phyloP scores from a whole-genome alignment of 495 filamentous ascomycete genomes.

The Endocarpon pusillum region DNA sequence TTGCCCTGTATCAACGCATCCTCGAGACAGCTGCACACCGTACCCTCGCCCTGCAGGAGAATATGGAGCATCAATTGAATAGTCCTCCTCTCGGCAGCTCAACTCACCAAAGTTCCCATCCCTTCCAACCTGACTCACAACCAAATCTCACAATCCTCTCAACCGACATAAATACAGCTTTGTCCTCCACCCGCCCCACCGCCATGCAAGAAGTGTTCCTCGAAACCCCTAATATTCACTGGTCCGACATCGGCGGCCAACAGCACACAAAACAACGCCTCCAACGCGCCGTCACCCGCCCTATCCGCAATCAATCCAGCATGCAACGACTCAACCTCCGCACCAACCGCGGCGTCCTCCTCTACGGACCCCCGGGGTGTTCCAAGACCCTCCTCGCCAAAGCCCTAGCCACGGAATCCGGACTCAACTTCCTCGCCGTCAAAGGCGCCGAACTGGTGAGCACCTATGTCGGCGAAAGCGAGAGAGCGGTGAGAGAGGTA shows the following conservation, averaged over 20 bases:
- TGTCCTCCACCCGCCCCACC: constrained; percentile 49
- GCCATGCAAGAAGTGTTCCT: constrained; percentile 85
- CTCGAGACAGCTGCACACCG: constrained; percentile 10
- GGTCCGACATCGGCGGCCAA: constrained; percentile 84
- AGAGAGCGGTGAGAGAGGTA: constrained; percentile 71
- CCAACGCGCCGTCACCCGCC: constrained; percentile 45
- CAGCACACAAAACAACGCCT: constrained; percentile 58
- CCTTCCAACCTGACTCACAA: constrained; percentile 1
- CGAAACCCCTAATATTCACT: constrained; percentile 70
- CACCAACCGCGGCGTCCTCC: constrained; percentile 65
- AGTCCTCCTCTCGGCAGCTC: too few relatives aligned
- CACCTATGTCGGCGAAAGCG: constrained; percentile 96
- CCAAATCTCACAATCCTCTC: background rate
- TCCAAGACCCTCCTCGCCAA: constrained; percentile 91
- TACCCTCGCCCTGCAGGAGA: constrained; percentile 16
- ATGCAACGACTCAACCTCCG: constrained; percentile 42
- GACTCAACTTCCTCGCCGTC: constrained; percentile 87
- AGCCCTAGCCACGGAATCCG: constrained; percentile 79
- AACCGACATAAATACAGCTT: constrained; percentile 34
- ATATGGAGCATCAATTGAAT: constrained; percentile 16
- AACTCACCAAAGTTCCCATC: background rate
- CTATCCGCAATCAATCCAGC: constrained; percentile 35
- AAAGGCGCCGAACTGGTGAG: constrained; percentile 92
- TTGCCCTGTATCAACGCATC: constrained; percentile 25
- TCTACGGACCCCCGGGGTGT: constrained; percentile 91